Conservation (phyloP, 140 eudicot species). For the Erigeron philadelphicus region DNA sequence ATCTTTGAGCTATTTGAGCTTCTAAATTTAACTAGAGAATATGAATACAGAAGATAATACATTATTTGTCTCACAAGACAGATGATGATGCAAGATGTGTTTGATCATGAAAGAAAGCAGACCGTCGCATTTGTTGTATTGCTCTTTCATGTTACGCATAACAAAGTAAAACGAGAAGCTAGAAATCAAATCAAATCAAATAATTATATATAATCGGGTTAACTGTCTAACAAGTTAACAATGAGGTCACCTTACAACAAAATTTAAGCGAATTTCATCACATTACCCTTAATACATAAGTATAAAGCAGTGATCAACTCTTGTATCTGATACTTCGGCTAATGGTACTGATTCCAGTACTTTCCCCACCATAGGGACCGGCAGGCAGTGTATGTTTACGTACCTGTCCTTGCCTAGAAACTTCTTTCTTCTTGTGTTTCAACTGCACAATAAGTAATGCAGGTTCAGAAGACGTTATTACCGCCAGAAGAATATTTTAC, state of each 20-base stretch:
- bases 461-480: neutral
- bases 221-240: slow-evolving; percentile 12
- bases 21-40: neutral
- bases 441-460: slow-evolving; percentile 31
- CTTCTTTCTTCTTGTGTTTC: slow-evolving; percentile 54
- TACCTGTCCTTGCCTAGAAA: slow-evolving; percentile 69
- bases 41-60: neutral
- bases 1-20: neutral
- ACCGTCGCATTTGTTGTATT: neutral
- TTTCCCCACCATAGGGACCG: slow-evolving; percentile 74
- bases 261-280: slow-evolving; percentile 17
- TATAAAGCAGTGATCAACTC: slow-evolving; percentile 25
- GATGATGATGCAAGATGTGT: neutral
- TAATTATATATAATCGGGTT: neutral
- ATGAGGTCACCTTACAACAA: slow-evolving; percentile 11
- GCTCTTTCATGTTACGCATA: slow-evolving; percentile 4
- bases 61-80: neutral
- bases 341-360: slow-evolving; percentile 65
- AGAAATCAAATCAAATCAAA: slow-evolving; percentile 10
- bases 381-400: slow-evolving; percentile 38
- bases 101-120: neutral
- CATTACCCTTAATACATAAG: slow-evolving; percentile 7
- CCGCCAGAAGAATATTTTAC: neutral
- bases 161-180: neutral
- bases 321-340: slow-evolving; percentile 66